phyloP scores from a whole-genome alignment of 805 yeast species.

The Candida pseudoglaebosa region DNA sequence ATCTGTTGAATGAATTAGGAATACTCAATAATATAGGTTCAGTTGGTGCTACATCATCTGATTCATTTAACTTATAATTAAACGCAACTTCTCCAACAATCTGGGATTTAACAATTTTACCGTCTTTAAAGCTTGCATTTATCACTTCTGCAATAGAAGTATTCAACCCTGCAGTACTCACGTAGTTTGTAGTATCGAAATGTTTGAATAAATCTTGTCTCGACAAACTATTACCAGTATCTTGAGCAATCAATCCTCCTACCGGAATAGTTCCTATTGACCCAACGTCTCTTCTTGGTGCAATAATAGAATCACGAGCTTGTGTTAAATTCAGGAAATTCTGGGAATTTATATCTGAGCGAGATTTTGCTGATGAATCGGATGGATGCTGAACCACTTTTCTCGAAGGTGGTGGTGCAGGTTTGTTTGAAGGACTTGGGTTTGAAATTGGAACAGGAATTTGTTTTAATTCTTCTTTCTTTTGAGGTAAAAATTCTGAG shows the following conservation, averaged over 20 bases:
- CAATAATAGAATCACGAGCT: slow-evolving; percentile 30
- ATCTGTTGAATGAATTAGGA: slow-evolving; percentile 48
- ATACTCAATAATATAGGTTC: slow-evolving; percentile 34
- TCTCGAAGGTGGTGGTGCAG: slow-evolving; percentile 58
- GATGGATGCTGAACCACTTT: slow-evolving; percentile 38
- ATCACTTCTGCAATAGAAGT: slow-evolving; percentile 84
- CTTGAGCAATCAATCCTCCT: slow-evolving; percentile 24
- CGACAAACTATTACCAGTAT: slow-evolving; percentile 35
- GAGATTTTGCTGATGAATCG: slow-evolving; percentile 11
- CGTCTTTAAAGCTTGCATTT: slow-evolving; percentile 70
- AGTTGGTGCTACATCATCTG: slow-evolving; percentile 7
- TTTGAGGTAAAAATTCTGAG: background rate
- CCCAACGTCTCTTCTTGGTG: slow-evolving; percentile 8
- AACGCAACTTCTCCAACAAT: slow-evolving; percentile 85
- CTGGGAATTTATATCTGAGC: slow-evolving; percentile 36
- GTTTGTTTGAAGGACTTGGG: slow-evolving; percentile 20
- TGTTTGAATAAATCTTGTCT: slow-evolving; percentile 23
- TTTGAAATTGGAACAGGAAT: background rate
- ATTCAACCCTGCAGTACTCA: slow-evolving; percentile 65
- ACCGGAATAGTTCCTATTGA: slow-evolving; percentile 14
- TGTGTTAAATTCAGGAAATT: slow-evolving; percentile 43
- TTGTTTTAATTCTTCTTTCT: background rate
- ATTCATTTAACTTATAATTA: slow-evolving; percentile 42
- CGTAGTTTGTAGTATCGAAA: slow-evolving; percentile 21
- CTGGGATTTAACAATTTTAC: slow-evolving; percentile 54